phyloP scores from a whole-genome alignment of 768 basidiomycete species.

The Kwoniella newhampshirensis region DNA sequence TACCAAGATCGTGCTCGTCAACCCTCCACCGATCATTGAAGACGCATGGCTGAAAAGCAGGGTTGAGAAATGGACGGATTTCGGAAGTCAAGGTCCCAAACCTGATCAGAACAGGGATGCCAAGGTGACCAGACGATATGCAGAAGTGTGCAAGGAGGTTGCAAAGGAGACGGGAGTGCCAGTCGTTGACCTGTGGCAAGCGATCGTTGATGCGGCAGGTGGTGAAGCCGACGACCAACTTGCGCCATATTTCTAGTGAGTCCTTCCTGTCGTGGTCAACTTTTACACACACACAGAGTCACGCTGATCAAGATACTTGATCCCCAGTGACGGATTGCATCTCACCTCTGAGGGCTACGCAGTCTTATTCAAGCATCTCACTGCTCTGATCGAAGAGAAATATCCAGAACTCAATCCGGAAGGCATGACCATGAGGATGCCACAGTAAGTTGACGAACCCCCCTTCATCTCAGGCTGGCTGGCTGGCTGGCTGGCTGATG shows the following conservation, averaged over 20 bases:
- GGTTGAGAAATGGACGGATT: constrained; percentile 60
- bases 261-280: too few relatives aligned
- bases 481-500: constrained; percentile 1
- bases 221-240: constrained; percentile 60
- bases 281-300: too few relatives aligned
- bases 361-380: constrained; percentile 67
- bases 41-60: constrained; percentile 54
- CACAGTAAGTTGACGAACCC: constrained; percentile 59
- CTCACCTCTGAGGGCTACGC: constrained; percentile 71
- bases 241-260: constrained; percentile 48
- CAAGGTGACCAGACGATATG: constrained; percentile 66
- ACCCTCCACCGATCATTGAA: constrained; percentile 72
- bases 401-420: constrained; percentile 72
- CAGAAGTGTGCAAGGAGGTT: constrained; percentile 66
- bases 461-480: background rate
- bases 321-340: constrained; percentile 72
- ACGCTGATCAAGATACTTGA: background rate
- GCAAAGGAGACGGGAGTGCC: constrained; percentile 62
- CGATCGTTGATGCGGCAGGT: constrained; percentile 72
- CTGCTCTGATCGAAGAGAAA: constrained; percentile 60
- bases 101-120: constrained; percentile 63
- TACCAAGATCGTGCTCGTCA: constrained; percentile 76
- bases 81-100: constrained; percentile 60
- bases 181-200: constrained; percentile 72
- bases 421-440: constrained; percentile 62